Evolutionary conservation across 2,329 filamentous ascomycete genomes (phyloP), one percentile per base, ranked within the genome.

Genomic region (Plenodomus biglobosus): DNA sequence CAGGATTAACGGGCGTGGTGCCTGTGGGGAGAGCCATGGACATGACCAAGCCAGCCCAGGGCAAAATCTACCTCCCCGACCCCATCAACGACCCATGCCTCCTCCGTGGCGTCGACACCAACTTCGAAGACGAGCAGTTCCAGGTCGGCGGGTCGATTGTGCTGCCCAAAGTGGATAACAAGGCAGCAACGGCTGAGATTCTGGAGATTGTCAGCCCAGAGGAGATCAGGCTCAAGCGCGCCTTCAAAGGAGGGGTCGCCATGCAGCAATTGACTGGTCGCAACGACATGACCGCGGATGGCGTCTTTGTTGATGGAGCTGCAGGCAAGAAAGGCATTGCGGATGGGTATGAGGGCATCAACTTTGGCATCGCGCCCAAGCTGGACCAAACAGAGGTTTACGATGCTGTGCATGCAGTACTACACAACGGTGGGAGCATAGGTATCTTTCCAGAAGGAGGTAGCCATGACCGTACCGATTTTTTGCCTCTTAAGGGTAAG

Each of bases 391-490:
- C 87, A 22, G 84, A 90, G 60, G 92, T 97, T 21, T 97, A 97
- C 74, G 85, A 96, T 69, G 89, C 90, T 17, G 92, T 99, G 15
- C 96, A 96, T 72, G 83, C 86, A 56, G 85, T 90, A 22, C 80
- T 99, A 27, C 85, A 86, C 58, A 81, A 82, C 34, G 91, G 90
- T 39, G 92, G 92, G 16, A 96, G 91, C 68, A 88, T 97, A 45
- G 94, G 92, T 54, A 96, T 99, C 66, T 99, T 97, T 72, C 92
- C 92, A 2, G 92, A 99, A 75, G 92, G 92, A 59, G 92, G 92
- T 64, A 96, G 92, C 69, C 92, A 97, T 73, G 92, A 97, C 71
- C 86, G 92, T 53, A 91, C 92, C 0, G 90, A 95, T 68, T 80
- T 97, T 38, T 80, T 97, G 36, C 92, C 94, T 18, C 78, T 97